A percentile compares a stretch with the other conserved stretches of the same genome.
phyloP scores from a whole-genome alignment of 192 early-diverging fungal genomes.

The Coemansia javaensis region DNA sequence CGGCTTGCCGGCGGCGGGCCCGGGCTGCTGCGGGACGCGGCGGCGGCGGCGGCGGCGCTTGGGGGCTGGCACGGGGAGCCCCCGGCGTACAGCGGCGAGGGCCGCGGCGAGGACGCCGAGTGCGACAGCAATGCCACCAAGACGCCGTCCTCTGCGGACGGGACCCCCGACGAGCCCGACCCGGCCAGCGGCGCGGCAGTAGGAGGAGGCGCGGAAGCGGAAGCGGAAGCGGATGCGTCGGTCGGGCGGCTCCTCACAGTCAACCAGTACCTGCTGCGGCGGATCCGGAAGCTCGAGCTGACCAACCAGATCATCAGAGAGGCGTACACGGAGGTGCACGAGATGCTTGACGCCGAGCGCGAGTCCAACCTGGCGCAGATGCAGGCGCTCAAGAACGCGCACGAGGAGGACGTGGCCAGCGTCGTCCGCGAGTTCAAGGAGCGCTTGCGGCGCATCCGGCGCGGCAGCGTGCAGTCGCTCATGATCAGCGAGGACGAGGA shows the following conservation, averaged over 20 bases:
- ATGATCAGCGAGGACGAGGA: constrained; percentile 12
- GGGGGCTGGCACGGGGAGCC: no score
- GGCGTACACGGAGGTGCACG: constrained; percentile 44
- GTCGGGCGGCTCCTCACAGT: constrained; percentile 8
- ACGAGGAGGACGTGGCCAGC: constrained; percentile 34
- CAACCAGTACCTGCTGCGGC: constrained; percentile 36
- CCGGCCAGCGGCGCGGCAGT: no score
- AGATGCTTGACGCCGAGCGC: constrained; percentile 42
- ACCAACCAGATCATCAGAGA: constrained; percentile 47
- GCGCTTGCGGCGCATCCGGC: constrained; percentile 6
- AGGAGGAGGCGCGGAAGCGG: constrained; percentile 4
- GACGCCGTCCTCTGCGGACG: not conserved
- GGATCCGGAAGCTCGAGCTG: constrained; percentile 49
- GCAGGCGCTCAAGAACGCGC: constrained; percentile 23
- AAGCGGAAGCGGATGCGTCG: constrained; percentile 2
- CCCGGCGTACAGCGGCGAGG: not conserved
- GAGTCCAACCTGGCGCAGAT: constrained; percentile 33
- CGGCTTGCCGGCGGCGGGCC: constrained; percentile 1
- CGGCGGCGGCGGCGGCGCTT: not conserved
- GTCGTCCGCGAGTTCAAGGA: constrained; percentile 27
- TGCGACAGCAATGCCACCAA: constrained; percentile 10
- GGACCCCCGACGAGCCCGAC: not conserved
- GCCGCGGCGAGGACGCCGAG: not conserved
- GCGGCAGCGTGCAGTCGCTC: constrained; percentile 8
- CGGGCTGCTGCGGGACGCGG: not conserved